Percentiles rank a stretch among this genome's conserved stretches.
These are phyloP conservation scores for Bruguiera sexangula DNA, from an alignment of 345 rosid genomes.

Conservation along the genomic window DNA sequence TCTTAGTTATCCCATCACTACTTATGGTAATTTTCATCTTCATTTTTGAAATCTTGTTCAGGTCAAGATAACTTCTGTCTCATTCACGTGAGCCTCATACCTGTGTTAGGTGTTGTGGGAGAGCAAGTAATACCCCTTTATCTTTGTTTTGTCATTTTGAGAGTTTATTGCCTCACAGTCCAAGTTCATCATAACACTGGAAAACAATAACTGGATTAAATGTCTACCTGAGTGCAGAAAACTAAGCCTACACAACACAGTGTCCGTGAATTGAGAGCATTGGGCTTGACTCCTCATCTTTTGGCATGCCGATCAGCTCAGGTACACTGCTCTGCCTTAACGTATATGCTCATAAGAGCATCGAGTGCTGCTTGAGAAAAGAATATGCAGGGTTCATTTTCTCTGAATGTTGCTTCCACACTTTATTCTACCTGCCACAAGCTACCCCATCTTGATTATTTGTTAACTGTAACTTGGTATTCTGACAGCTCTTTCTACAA, in stretches of 20 bases:
- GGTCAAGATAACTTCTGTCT: slow-evolving; percentile 36
- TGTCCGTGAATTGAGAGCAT: slow-evolving; percentile 37
- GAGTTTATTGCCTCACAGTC: background rate
- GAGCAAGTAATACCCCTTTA: slow-evolving; percentile 23
- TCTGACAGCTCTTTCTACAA: background rate
- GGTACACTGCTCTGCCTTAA: slow-evolving; percentile 16
- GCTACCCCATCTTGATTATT: too few relatives aligned
- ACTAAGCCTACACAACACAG: slow-evolving; percentile 39
- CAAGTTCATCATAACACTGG: background rate
- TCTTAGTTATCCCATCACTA: slow-evolving; percentile 5
- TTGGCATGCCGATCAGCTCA: slow-evolving; percentile 39
- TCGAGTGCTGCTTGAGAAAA: background rate
- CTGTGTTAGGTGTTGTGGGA: slow-evolving; percentile 35
- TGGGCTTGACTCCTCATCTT: slow-evolving; percentile 35
- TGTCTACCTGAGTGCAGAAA: slow-evolving; percentile 22
- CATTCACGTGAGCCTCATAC: slow-evolving; percentile 37
- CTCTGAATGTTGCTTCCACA: background rate
- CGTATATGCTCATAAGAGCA: background rate
- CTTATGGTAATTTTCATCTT: slow-evolving; percentile 11
- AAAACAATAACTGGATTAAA: background rate
- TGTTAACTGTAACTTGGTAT: too few relatives aligned
- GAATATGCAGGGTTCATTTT: background rate
- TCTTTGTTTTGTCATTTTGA: background rate
- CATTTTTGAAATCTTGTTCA: slow-evolving; percentile 29
- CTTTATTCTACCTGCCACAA: background rate